A percentile compares a stretch with the other conserved stretches of the same genome.
Conservation (phyloP, 495 filamentous ascomycete genomes). For the Penicillium arizonense region DNA sequence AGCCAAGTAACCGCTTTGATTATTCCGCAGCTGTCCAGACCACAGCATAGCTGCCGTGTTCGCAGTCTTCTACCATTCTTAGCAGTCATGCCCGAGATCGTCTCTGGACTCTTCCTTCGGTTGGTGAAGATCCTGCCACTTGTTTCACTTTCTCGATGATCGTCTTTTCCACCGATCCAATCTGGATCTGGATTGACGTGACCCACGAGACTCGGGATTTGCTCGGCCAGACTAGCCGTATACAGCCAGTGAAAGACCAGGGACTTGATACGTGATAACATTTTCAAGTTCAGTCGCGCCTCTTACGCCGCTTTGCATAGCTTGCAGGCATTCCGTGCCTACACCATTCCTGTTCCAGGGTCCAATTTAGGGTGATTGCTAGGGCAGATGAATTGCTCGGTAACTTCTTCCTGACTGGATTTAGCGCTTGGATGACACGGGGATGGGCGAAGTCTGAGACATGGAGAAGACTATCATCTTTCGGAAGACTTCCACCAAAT, state of each 20-base stretch:
- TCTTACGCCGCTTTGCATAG: background rate
- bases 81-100: constrained; percentile 3
- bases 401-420: background rate
- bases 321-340: background rate
- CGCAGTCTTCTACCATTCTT: background rate
- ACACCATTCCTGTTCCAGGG: background rate
- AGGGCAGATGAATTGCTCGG: no score
- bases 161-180: background rate
- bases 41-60: background rate
- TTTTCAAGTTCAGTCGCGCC: background rate
- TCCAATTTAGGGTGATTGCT: no score
- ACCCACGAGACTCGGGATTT: background rate
- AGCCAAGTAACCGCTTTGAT: background rate
- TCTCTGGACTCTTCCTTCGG: background rate
- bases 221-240: background rate
- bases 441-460: background rate
- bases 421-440: background rate
- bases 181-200: constrained; percentile 2
- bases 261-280: background rate
- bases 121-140: constrained; percentile 7
- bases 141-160: constrained; percentile 12
- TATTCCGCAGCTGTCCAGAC: background rate
- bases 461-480: background rate
- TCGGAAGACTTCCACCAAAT: background rate
- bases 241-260: background rate